Evolutionary conservation across 2,329 filamentous ascomycete species (phyloP), one percentile per base, ranked within the genome.

Genomic region (Penicillium sclerotigenum): DNA sequence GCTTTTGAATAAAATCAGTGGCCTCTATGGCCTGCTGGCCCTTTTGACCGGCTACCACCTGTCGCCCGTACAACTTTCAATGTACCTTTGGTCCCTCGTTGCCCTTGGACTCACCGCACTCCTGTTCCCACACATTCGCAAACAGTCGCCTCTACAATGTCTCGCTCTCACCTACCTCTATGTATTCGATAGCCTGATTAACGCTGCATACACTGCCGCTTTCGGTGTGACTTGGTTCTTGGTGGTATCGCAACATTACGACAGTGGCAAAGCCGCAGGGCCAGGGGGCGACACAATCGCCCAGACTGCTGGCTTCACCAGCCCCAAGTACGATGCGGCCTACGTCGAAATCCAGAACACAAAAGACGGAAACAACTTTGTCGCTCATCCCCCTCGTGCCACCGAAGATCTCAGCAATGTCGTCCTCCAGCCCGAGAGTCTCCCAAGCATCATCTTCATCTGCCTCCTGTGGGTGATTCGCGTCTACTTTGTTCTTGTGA

Each of bases 201-300:
- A 95, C 74, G 85, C 86, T 20, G 83, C 84, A 2, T 96, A 93
- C 76, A 96, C 92, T 0, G 81, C 85, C 43, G 83, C 87, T 9
- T 97, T 97, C 70, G 90, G 88, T 38, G 78, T 91, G 53, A 85
- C 87, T 47, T 97, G 92, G 92, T 96, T 95, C 75, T 79, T 93
- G 57, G 83, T 87, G n/a, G 79, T 90, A 45, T 85, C 81, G 34
- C 79, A 82, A 58, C 79, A 84, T 66, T 77, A 83, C 49, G 76
- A 80, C 52, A 73, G 75, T 54, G 70, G 74, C 47, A 71, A 72
- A 9, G 73, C 74, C 13, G 73, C 71, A 5, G 77, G 80, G 3
- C 76, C 77, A 11, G 83, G 85, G 18, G 77, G 78, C 26, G 77
- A 75, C 62, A 85, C 75, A 47, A 86, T 89, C 59, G 81, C 80